Conservation (phyloP, 2,329 filamentous ascomycete species). For the Pseudogymnoascus sp. region DNA sequence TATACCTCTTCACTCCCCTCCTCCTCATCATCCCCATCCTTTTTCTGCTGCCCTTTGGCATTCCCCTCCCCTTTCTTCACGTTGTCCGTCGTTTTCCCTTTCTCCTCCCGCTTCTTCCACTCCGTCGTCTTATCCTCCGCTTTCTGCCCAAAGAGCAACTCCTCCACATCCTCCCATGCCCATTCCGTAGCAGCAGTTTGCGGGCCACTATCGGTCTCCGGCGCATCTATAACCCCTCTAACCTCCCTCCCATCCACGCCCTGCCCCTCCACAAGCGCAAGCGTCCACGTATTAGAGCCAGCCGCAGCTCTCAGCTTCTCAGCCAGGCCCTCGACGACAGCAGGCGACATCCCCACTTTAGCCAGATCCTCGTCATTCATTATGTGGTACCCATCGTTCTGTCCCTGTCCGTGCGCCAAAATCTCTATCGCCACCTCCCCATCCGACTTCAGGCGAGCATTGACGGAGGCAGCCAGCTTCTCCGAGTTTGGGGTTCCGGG, state of each 20-base stretch:
- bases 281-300: slow-evolving; percentile 64
- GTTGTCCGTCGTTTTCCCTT: slow-evolving; percentile 14
- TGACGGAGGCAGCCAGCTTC: neutral
- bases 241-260: slow-evolving; percentile 49
- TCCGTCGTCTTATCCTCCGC: slow-evolving; percentile 16
- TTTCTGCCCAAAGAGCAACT: slow-evolving; percentile 18
- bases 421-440: slow-evolving; percentile 37
- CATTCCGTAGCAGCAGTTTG: neutral
- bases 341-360: slow-evolving; percentile 47
- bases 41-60: slow-evolving; percentile 47
- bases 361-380: slow-evolving; percentile 60
- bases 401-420: slow-evolving; percentile 30
- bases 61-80: slow-evolving; percentile 55
- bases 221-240: slow-evolving; percentile 57
- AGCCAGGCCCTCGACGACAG: slow-evolving; percentile 60
- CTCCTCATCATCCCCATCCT: slow-evolving; percentile 28
- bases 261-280: slow-evolving; percentile 68
- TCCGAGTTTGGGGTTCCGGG: neutral
- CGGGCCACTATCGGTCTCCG: slow-evolving; percentile 39
- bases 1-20: slow-evolving; percentile 41
- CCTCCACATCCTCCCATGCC: slow-evolving; percentile 10
- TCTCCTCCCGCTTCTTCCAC: slow-evolving; percentile 19
- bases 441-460: neutral
- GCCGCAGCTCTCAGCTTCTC: slow-evolving; percentile 61
- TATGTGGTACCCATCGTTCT: neutral